A percentile compares a stretch with the other conserved stretches of the same genome.
Conservation (phyloP, 495 filamentous ascomycete genomes). For the Amniculicola lignicola region DNA sequence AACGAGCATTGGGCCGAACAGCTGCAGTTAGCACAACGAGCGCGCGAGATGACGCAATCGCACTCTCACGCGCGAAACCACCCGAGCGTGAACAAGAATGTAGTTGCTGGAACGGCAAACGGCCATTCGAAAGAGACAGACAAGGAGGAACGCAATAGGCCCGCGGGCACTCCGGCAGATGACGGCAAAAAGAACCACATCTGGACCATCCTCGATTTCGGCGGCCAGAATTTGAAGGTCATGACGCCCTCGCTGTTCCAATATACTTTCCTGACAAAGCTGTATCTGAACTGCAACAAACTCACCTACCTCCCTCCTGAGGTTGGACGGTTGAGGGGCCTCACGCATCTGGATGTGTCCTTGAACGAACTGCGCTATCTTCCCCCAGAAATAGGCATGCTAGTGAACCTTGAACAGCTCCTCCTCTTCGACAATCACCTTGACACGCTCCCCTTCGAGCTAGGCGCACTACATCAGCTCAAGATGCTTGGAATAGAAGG, state of each 20-base stretch:
- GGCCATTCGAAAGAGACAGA: constrained; percentile 63
- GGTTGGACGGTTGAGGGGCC: constrained; percentile 74
- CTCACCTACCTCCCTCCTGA: constrained; percentile 68
- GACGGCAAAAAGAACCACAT: constrained; percentile 61
- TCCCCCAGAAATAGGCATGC: constrained; percentile 93
- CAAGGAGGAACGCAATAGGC: constrained; percentile 59
- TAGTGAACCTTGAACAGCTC: constrained; percentile 76
- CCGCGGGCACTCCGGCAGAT: constrained; percentile 47
- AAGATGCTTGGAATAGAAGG: constrained; percentile 90
- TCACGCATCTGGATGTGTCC: constrained; percentile 81
- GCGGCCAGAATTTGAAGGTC: constrained; percentile 84
- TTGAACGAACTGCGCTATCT: constrained; percentile 79
- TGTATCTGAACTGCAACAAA: constrained; percentile 90
- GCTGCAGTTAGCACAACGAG: constrained; percentile 69
- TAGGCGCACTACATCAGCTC: constrained; percentile 81
- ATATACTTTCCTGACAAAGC: constrained; percentile 75
- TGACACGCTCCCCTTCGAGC: constrained; percentile 72
- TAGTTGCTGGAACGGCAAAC: constrained; percentile 56
- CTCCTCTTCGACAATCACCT: constrained; percentile 87
- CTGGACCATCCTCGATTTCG: constrained; percentile 89
- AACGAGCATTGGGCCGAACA: constrained; percentile 90
- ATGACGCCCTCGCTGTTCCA: constrained; percentile 74
- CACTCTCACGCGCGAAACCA: constrained; percentile 64
- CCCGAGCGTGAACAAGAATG: constrained; percentile 46
- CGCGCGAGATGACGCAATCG: constrained; percentile 61